A percentile compares a stretch with the other conserved stretches of the same genome.
Conservation (phyloP, 106 monocot genomes). For the Agapanthus africanus region DNA sequence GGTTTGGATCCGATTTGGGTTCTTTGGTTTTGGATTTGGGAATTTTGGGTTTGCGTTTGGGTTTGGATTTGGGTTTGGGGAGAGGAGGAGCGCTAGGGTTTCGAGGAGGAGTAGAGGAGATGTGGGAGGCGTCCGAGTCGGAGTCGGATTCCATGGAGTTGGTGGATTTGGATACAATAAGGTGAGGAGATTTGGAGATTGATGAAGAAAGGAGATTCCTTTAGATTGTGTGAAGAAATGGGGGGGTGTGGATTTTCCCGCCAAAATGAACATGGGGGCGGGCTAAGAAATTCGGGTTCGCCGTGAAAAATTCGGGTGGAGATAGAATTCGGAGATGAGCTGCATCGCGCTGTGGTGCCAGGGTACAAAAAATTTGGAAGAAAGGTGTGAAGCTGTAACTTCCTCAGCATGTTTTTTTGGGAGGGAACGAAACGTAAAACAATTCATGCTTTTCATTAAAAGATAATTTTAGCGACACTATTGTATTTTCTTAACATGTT, state of each 20-base stretch:
- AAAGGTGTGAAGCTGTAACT: too few relatives aligned
- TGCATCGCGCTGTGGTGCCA: too few relatives aligned
- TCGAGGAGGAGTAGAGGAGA: conserved; percentile 39
- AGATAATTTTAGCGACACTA: too few relatives aligned
- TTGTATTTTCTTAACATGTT: too few relatives aligned
- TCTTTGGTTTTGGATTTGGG: conserved; percentile 23
- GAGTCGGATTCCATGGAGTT: conserved; percentile 31
- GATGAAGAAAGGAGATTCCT: background rate
- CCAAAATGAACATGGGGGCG: background rate
- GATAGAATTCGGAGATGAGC: too few relatives aligned
- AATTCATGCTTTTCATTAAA: too few relatives aligned
- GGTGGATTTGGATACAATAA: conserved; percentile 8
- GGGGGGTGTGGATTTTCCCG: background rate
- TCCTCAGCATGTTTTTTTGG: too few relatives aligned
- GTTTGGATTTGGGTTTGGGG: conserved; percentile 11
- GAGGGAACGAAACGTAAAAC: too few relatives aligned
- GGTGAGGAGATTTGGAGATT: background rate
- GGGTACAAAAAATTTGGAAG: too few relatives aligned
- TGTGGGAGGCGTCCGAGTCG: conserved; percentile 64
- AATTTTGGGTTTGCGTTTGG: conserved; percentile 21
- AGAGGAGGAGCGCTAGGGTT: conserved; percentile 5
- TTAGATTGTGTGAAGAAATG: background rate
- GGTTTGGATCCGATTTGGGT: conserved; percentile 8
- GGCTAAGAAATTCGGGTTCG: too few relatives aligned
- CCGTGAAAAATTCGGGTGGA: too few relatives aligned